Conservation (phyloP, 2,329 filamentous ascomycete genomes). For the Botrytis squamosa region DNA sequence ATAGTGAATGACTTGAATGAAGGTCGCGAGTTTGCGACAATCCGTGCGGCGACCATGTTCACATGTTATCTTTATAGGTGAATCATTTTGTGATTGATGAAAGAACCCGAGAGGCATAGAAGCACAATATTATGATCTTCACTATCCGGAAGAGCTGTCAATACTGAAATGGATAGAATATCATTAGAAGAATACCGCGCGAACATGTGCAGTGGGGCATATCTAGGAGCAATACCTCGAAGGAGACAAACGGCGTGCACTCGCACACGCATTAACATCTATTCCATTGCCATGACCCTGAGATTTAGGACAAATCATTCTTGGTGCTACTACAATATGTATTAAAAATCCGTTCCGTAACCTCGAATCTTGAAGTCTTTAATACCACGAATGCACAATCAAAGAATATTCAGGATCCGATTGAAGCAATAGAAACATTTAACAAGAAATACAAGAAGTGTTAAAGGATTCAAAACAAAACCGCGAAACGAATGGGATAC, state of each 20-base stretch:
- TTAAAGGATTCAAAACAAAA: neutral
- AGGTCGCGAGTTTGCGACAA: neutral
- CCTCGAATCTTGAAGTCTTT: neutral
- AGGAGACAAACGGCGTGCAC: neutral
- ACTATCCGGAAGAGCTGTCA: neutral
- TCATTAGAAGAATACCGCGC: neutral
- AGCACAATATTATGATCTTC: rapidly evolving
- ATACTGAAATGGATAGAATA: neutral
- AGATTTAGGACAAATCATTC: rapidly evolving
- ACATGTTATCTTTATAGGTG: neutral
- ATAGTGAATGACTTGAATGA: neutral
- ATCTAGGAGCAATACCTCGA: neutral
- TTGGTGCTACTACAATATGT: neutral
- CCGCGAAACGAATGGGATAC: neutral
- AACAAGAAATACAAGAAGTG: too few relatives aligned
- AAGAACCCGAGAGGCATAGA: too few relatives aligned
- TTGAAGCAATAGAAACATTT: neutral
- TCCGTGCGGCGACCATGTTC: neutral
- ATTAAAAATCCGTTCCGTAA: neutral
- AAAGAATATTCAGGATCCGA: neutral
- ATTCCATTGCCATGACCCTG: neutral
- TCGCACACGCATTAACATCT: neutral
- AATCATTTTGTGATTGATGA: too few relatives aligned
- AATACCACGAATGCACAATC: rapidly evolving
- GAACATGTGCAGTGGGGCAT: too few relatives aligned